Percentiles rank a stretch among this genome's conserved stretches.
Evolutionary conservation across 2,329 filamentous ascomycete species (phyloP).

Genomic region (Amauroascus niger): DNA sequence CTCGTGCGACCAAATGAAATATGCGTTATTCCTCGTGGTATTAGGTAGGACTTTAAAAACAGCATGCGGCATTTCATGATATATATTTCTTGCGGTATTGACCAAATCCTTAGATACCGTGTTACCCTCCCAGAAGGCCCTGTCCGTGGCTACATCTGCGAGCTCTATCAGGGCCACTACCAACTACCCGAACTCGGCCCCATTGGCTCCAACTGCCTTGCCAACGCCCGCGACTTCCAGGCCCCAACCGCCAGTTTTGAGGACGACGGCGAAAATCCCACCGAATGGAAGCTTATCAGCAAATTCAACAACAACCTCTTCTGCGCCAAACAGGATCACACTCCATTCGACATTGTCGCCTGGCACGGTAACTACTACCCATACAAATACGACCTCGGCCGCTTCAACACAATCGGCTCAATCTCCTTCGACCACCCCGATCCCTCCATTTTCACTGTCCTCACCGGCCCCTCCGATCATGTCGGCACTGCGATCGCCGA

Average conservation of each 20-base stretch:
- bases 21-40: conserved; percentile 61
- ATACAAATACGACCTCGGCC: conserved; percentile 70
- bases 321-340: conserved; percentile 55
- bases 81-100: neutral
- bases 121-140: conserved; percentile 55
- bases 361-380: conserved; percentile 76
- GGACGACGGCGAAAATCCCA: conserved; percentile 44
- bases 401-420: conserved; percentile 64
- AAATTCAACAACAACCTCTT: conserved; percentile 63
- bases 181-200: conserved; percentile 61
- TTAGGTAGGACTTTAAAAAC: conserved; percentile 42
- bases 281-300: conserved; percentile 47
- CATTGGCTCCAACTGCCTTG: conserved; percentile 64
- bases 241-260: conserved; percentile 60
- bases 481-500: conserved; percentile 55
- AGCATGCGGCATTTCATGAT: neutral
- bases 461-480: conserved; percentile 49
- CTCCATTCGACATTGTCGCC: conserved; percentile 67
- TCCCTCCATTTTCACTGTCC: conserved; percentile 63
- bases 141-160: conserved; percentile 63
- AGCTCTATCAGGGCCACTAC: conserved; percentile 65
- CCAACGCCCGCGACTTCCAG: conserved; percentile 67
- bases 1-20: conserved; percentile 72
- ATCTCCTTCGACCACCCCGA: conserved; percentile 70
- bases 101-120: conserved; percentile 45